phyloP scores from a whole-genome alignment of 2,329 filamentous ascomycete species.

The Xylariomycetidae sp. region DNA sequence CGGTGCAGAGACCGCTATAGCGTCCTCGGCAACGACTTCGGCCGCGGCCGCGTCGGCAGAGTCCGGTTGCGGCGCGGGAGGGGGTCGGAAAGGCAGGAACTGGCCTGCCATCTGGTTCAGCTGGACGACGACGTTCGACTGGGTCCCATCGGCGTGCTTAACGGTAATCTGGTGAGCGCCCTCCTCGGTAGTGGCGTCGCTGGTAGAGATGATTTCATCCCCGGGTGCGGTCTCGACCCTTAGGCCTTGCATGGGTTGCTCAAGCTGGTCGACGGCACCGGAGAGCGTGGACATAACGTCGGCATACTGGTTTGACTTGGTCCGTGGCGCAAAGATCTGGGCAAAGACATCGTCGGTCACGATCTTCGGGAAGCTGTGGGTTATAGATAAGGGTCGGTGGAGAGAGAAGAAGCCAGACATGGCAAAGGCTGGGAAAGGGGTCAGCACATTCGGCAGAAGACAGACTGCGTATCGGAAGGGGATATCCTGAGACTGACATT shows the following conservation, averaged over 20 bases:
- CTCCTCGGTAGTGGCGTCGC: conserved; percentile 36
- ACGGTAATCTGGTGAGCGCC: conserved; percentile 45
- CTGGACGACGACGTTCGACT: conserved; percentile 57
- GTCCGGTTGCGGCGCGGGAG: conserved; percentile 66
- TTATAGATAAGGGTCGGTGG: conserved; percentile 88
- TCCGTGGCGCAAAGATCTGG: conserved; percentile 66
- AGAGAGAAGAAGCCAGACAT: conserved; percentile 93
- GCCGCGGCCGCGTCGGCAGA: conserved; percentile 28
- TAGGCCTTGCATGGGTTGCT: conserved; percentile 49
- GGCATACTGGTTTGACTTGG: conserved; percentile 44
- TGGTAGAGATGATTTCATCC: too few relatives aligned
- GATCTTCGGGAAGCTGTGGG: conserved; percentile 67
- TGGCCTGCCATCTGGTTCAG: conserved; percentile 63
- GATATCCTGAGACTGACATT: conserved; percentile 41
- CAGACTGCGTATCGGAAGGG: neutral
- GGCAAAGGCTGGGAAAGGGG: conserved; percentile 60
- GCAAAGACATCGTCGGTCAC: conserved; percentile 73
- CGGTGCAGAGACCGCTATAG: conserved; percentile 26
- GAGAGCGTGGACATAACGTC: conserved; percentile 64
- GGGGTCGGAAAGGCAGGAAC: conserved; percentile 76
- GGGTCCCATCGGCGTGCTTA: conserved; percentile 49
- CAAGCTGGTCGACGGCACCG: conserved; percentile 52
- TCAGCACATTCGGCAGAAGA: neutral
- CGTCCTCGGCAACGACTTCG: conserved; percentile 25
- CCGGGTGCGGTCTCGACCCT: conserved; percentile 30